These are phyloP conservation scores for Penicillium brasilianum DNA, from an alignment of 2,329 filamentous ascomycete species.

Conservation along the genomic window DNA sequence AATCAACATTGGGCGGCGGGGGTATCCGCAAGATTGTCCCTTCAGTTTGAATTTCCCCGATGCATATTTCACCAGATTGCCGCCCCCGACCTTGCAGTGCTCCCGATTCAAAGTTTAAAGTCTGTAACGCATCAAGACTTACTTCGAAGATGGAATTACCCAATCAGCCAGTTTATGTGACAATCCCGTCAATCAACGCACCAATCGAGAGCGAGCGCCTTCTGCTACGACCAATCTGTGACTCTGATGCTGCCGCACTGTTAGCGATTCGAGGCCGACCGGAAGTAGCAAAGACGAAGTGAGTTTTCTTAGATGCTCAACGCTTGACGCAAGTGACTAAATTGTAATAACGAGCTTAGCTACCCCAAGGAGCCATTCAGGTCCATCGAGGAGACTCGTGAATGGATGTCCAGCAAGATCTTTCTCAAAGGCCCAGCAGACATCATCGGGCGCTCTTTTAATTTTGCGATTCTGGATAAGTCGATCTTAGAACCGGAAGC, in stretches of 20 bases:
- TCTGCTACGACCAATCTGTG: constrained; percentile 29
- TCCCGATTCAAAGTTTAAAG: neutral
- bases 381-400: constrained; percentile 29
- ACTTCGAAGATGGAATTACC: constrained; percentile 14
- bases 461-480: constrained; percentile 30
- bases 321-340: neutral
- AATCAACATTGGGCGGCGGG: neutral
- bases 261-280: constrained; percentile 32
- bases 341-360: constrained; percentile 15
- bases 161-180: constrained; percentile 19
- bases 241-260: constrained; percentile 28
- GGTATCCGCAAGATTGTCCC: neutral
- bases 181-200: constrained; percentile 16
- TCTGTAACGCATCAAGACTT: too few relatives aligned
- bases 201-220: constrained; percentile 29
- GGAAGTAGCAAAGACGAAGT: constrained; percentile 35
- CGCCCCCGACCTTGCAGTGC: neutral
- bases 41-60: neutral
- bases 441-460: constrained; percentile 30
- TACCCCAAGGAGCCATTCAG: constrained; percentile 30
- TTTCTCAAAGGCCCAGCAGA: constrained; percentile 26
- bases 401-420: constrained; percentile 32
- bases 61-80: neutral
- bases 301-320: neutral
- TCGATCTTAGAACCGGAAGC: constrained; percentile 16